Percentiles rank a stretch among this genome's conserved stretches.
Conservation (phyloP, 352 stramenopile genomes). For the Halophytophthora batemanensis region DNA sequence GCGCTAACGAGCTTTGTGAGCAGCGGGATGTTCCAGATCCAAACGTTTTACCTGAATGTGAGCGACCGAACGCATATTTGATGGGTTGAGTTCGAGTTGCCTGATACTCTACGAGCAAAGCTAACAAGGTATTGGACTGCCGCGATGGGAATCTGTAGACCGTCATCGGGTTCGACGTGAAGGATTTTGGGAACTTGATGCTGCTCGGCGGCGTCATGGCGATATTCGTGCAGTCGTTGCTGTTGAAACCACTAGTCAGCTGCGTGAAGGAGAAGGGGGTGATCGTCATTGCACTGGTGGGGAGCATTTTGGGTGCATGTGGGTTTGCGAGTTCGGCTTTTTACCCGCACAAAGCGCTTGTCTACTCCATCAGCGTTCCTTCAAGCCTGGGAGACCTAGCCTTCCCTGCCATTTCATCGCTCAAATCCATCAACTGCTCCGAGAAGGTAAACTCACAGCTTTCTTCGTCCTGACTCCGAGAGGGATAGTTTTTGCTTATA, state of each 20-base stretch:
- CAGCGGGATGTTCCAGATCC: constrained; percentile 57
- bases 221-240: constrained; percentile 52
- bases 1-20: constrained; percentile 64
- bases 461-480: neutral
- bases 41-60: constrained; percentile 74
- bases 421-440: constrained; percentile 38
- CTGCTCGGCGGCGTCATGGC: constrained; percentile 50
- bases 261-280: constrained; percentile 62
- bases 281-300: constrained; percentile 55
- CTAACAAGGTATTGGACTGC: constrained; percentile 1
- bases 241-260: constrained; percentile 59
- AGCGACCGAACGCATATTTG: neutral
- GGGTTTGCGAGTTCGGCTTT: constrained; percentile 43
- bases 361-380: constrained; percentile 43
- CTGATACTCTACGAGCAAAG: neutral
- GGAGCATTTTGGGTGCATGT: constrained; percentile 34
- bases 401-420: constrained; percentile 49
- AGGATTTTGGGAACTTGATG: constrained; percentile 60
- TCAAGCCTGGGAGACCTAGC: constrained; percentile 59
- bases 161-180: constrained; percentile 63
- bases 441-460: constrained; percentile 29
- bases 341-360: constrained; percentile 54
- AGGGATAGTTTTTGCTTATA: neutral
- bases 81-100: neutral
- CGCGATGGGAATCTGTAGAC: constrained; percentile 26